Evolutionary conservation across 805 yeast genomes (phyloP), one percentile per base, ranked within the genome.

Genomic region (Zygotorulaspora sp.): DNA sequence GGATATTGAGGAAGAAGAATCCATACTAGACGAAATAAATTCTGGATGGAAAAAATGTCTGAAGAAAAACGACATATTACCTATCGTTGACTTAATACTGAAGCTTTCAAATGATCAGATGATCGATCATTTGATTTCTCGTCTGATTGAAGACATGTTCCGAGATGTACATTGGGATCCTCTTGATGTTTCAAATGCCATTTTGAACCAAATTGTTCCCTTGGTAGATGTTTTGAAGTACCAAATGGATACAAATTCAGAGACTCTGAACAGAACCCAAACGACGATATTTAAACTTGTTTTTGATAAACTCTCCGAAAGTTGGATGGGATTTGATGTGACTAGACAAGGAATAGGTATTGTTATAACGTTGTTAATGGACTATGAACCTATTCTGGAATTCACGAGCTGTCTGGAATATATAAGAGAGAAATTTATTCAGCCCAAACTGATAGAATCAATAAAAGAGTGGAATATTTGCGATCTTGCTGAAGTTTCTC

Each of bases 391-490:
- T 2, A 32, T 53, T 1, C 23, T 57, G n/a, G 41, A 36, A 14
- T 56, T 47, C 31, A 49, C 52, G 12, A 41, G 36, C 19, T 43
- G 50, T 31, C 41, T 33, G 12, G 48, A 58, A 3, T 51, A 52
- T 29, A 35, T 74, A 10, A 32, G 62, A 3, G 38, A 50, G 5
- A 51, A 49, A 2, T 52, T 57, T 4, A 50, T 78, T 2, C 35
- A 58, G 0, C 75, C 77, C 0, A 64, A 60, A 22, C 50, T 78
- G 3, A 26, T 48, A 0, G 15, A 43, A 2, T 63, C 58, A 0
- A 53, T 75, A 5, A 41, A 52, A 3, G 43, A 47, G 1, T 73
- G 78, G 78, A 45, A 57, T 6, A 11, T 29, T 7, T 28, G 38
- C 16, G 11, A 21, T 5, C 20, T 15, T 8, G 20, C 23, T 8